These are phyloP conservation scores for Hyaloscypha finlandica DNA, from an alignment of 495 filamentous ascomycete genomes.

Conservation along the genomic window DNA sequence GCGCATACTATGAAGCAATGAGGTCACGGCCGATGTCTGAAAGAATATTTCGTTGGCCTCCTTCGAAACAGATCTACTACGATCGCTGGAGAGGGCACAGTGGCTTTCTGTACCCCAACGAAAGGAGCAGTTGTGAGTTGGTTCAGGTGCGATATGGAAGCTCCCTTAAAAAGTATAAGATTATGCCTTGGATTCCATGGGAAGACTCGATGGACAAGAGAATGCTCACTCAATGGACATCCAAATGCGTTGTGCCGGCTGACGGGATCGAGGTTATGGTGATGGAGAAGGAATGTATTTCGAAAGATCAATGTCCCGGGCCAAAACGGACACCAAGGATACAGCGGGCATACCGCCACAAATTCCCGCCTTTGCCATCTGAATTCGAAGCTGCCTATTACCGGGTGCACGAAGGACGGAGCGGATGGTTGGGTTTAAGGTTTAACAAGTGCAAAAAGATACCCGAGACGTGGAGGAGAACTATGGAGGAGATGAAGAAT, in stretches of 20 bases:
- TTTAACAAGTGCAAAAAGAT: no score
- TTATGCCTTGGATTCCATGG: background rate
- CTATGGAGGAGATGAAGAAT: no score
- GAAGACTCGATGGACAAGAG: background rate
- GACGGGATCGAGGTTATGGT: background rate
- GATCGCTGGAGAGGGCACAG: conserved; percentile 10
- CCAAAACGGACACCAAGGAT: background rate
- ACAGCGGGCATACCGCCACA: no score
- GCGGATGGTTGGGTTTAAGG: no score
- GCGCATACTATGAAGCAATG: background rate
- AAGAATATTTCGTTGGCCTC: conserved; percentile 18
- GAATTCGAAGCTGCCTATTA: no score
- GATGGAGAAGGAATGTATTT: no score
- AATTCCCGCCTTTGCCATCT: background rate
- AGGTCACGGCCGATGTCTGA: background rate
- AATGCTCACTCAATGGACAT: background rate
- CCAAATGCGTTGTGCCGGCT: background rate
- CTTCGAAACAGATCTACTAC: conserved; percentile 21
- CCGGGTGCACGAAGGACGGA: no score
- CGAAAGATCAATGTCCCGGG: background rate
- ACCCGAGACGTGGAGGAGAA: no score
- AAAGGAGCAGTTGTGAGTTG: no score
- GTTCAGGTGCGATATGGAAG: no score
- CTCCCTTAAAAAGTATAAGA: no score
- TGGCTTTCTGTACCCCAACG: background rate